A percentile compares a stretch with the other conserved stretches of the same genome.
These are phyloP conservation scores for Candolleomyces aberdarensis DNA, from an alignment of 768 basidiomycete species.

Conservation along the genomic window DNA sequence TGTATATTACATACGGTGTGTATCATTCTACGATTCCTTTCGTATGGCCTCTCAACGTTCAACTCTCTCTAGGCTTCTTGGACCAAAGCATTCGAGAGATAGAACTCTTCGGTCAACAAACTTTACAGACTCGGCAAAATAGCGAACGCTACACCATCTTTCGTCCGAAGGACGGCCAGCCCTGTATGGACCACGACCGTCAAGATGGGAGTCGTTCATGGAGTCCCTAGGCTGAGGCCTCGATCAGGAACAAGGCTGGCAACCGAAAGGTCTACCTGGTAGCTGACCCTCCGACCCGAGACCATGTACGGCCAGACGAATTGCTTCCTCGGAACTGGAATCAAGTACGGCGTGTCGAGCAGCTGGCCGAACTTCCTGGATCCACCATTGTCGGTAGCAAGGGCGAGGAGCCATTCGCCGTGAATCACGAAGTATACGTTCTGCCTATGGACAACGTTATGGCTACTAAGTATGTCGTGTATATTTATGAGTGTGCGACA, in stretches of 20 bases:
- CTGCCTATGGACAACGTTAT: slow-evolving; percentile 99
- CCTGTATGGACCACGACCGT: slow-evolving; percentile 99
- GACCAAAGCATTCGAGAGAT: slow-evolving; percentile 98
- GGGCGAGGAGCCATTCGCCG: slow-evolving; percentile 81
- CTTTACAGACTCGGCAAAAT: slow-evolving; percentile 84
- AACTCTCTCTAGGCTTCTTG: slow-evolving; percentile 62
- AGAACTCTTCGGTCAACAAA: slow-evolving; percentile 96
- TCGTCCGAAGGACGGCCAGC: slow-evolving; percentile 97
- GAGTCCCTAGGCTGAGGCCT: slow-evolving; percentile 59
- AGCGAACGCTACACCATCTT: slow-evolving; percentile 98
- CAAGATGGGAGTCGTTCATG: slow-evolving; percentile 11
- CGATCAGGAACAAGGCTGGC: slow-evolving; percentile 65
- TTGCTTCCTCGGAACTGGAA: slow-evolving; percentile 86
- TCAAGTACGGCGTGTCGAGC: slow-evolving; percentile 87
- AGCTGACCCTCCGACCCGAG: slow-evolving; percentile 95
- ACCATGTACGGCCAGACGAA: slow-evolving; percentile 99
- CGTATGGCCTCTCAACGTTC: neutral
- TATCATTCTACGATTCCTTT: slow-evolving; percentile 7
- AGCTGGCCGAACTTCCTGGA: slow-evolving; percentile 78
- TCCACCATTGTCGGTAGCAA: slow-evolving; percentile 81
- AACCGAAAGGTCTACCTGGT: slow-evolving; percentile 86
- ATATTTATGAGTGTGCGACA: neutral
- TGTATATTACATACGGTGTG: slow-evolving; percentile 99
- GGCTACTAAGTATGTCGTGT: slow-evolving; percentile 69
- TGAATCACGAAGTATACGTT: slow-evolving; percentile 87